These are phyloP conservation scores for Chenopodium suecicum DNA, from an alignment of 148 eudicot genomes.

Conservation along the genomic window DNA sequence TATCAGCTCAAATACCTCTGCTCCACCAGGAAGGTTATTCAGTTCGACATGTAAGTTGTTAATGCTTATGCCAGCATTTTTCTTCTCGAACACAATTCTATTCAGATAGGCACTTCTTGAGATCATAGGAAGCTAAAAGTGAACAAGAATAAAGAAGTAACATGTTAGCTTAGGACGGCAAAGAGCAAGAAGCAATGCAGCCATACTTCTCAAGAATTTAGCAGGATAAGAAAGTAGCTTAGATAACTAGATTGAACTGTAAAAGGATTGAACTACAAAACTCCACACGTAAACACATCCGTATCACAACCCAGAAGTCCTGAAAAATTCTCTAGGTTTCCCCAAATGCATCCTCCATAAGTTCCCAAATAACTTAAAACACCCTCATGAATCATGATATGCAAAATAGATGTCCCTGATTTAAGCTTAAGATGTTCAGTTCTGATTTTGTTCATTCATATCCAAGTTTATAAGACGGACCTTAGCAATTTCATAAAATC, in stretches of 20 bases:
- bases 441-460: no score
- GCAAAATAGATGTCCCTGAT: no score
- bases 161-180: not conserved
- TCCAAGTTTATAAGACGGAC: no score
- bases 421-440: no score
- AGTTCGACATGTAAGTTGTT: conserved; percentile 20
- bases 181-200: not conserved
- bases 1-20: conserved; percentile 37
- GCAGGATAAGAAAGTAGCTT: not conserved
- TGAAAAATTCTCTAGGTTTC: no score
- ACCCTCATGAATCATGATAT: no score
- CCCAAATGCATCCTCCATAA: no score
- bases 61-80: conserved; percentile 9
- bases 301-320: no score
- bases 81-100: conserved; percentile 34
- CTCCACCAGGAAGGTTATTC: conserved; percentile 45
- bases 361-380: no score
- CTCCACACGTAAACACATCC: no score
- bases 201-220: not conserved
- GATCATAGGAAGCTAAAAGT: conserved; percentile 41
- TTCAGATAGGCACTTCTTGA: conserved; percentile 50
- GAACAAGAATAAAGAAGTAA: not conserved
- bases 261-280: not conserved
- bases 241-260: not conserved
- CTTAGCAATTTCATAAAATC: no score